Evolutionary conservation across 768 basidiomycete genomes (phyloP), one percentile per base, ranked within the genome.

Genomic region (Lactifluus pinguis): DNA sequence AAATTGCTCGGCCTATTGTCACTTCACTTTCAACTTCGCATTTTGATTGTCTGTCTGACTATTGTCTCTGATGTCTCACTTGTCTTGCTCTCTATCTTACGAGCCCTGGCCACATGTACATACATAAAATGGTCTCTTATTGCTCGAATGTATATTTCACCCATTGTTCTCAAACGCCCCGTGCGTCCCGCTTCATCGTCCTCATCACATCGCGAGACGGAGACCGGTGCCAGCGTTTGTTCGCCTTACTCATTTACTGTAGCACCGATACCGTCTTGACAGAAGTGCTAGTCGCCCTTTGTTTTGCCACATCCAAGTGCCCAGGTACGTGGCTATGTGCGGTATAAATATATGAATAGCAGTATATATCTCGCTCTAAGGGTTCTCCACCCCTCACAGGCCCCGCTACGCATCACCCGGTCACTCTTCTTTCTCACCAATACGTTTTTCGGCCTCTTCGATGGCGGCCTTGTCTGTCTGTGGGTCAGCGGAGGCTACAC

Each of bases 391-490:
- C 44, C 41, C 49, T 38, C 15, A 17, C 13, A 8, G 38, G 41
- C 44, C 11, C 21, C 11, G 45, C 45, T 25, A 14, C 21, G 21
- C 21, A 47, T 25, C 21, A 11, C 51, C 30, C 44, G 17, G 21
- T 49, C 32, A 66, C 44, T 66, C 65, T 36, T 92, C 89, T 74
- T 95, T 92, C 77, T 80, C 76, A 21, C 80, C 86, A 47, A 86
- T 77, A 62, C 84, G 83, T 76, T 94, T 95, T 76, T 95, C 92
- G 21, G 92, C 93, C 69, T 90, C 89, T 53, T 89, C 82, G 68
- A 95, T 87, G 51, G 88, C 79, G 3, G 92, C 94, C 49, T 85
- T 85, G 71, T 94, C 92, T 3, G 92, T 93, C 68, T 83, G 82
- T 17, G 92, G 87, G n/a, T 83, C 85, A n/a, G 78, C 68, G 6